phyloP scores from a whole-genome alignment of 306 rosid species.

The Acacia confusa region DNA sequence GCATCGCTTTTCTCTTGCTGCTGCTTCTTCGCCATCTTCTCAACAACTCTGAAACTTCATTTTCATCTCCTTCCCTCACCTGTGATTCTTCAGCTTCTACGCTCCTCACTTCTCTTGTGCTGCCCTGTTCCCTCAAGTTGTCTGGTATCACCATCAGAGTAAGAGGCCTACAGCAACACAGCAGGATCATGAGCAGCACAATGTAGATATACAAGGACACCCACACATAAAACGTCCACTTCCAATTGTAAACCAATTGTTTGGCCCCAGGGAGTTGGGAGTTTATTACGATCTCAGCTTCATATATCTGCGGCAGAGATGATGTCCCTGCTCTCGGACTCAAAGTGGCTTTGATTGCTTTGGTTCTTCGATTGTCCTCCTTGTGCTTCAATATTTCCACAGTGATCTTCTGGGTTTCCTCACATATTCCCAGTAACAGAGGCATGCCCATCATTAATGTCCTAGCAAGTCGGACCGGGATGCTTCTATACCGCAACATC shows the following conservation, averaged over 20 bases:
- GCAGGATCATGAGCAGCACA: slow-evolving; percentile 40
- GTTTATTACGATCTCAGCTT: slow-evolving; percentile 57
- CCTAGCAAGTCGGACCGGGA: slow-evolving; percentile 57
- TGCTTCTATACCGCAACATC: slow-evolving; percentile 76
- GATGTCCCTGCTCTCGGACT: slow-evolving; percentile 73
- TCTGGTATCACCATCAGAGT: slow-evolving; percentile 28
- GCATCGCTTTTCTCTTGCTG: slow-evolving; percentile 59
- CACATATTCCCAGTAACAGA: slow-evolving; percentile 57
- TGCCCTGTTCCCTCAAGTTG: background rate
- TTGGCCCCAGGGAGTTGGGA: slow-evolving; percentile 66
- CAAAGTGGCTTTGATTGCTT: slow-evolving; percentile 50
- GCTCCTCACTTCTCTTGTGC: slow-evolving; percentile 20
- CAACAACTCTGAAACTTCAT: slow-evolving; percentile 56
- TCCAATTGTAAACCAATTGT: slow-evolving; percentile 66
- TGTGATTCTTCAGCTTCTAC: slow-evolving; percentile 27
- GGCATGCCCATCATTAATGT: slow-evolving; percentile 67
- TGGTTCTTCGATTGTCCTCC: slow-evolving; percentile 57
- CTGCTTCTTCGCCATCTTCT: slow-evolving; percentile 59
- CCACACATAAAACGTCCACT: slow-evolving; percentile 85
- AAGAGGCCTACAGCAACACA: slow-evolving; percentile 49
- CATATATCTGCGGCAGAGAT: slow-evolving; percentile 63
- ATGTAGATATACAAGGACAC: slow-evolving; percentile 51
- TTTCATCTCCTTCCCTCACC: slow-evolving; percentile 37
- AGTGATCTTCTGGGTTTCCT: slow-evolving; percentile 58
- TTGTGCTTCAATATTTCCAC: slow-evolving; percentile 58